Percentiles rank a stretch among this genome's conserved stretches.
Evolutionary conservation across 208 protist genomes (phyloP).

Genomic region (Trypanosoma lewisi): DNA sequence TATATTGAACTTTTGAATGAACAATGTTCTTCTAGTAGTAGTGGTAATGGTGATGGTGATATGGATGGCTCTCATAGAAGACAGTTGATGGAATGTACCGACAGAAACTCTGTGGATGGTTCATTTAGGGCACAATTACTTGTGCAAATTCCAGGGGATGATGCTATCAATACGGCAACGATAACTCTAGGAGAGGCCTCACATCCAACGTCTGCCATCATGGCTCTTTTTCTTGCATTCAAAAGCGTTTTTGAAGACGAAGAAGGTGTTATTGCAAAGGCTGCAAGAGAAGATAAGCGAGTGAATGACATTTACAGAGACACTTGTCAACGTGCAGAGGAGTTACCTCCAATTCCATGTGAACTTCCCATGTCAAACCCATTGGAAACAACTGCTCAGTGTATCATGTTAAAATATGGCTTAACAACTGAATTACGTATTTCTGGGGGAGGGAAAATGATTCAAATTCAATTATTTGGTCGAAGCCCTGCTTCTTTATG

Average conservation of each 20-base stretch:
- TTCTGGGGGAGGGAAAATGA: slow-evolving; percentile 15
- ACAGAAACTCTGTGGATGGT: slow-evolving; percentile 7
- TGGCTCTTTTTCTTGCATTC: slow-evolving; percentile 19
- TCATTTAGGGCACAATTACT: slow-evolving; percentile 24
- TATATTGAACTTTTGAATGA: slow-evolving; percentile 32
- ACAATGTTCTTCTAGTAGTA: too few species aligned
- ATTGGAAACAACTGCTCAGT: slow-evolving; percentile 26
- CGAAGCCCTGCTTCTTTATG: background rate
- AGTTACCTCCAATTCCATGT: slow-evolving; percentile 6
- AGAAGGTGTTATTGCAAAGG: slow-evolving; percentile 18
- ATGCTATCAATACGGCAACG: background rate
- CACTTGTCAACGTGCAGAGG: slow-evolving; percentile 11
- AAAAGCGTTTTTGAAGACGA: slow-evolving; percentile 29
- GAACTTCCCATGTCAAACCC: slow-evolving; percentile 15
- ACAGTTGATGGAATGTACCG: slow-evolving; percentile 20
- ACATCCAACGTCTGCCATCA: slow-evolving; percentile 17
- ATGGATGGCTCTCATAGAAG: background rate
- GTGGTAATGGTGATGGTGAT: background rate
- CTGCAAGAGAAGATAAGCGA: slow-evolving; percentile 12
- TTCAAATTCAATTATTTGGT: slow-evolving; percentile 26
- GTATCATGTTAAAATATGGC: slow-evolving; percentile 32
- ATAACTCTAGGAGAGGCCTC: slow-evolving; percentile 7
- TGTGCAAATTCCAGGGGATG: background rate
- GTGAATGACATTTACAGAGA: slow-evolving; percentile 19
- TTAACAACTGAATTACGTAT: slow-evolving; percentile 19